Conservation (phyloP, 306 rosid species). For the Pyrus pyrifolia region DNA sequence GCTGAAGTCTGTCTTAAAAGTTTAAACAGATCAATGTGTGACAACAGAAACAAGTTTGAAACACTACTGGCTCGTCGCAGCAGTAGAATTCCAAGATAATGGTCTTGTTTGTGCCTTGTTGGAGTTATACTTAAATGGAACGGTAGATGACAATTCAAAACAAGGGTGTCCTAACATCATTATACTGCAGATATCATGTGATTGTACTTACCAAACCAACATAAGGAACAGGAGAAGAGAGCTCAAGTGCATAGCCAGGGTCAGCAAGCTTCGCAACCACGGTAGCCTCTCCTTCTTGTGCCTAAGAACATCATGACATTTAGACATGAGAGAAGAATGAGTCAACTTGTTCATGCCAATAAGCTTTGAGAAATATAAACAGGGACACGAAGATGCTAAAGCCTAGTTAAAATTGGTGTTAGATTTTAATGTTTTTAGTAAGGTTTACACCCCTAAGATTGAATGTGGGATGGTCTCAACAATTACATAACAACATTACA, state of each 20-base stretch:
- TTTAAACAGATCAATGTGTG: not conserved
- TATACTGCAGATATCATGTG: not conserved
- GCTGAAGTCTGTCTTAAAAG: not conserved
- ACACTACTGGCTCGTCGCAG: not conserved
- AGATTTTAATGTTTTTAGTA: no score
- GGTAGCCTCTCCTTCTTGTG: conserved; percentile 67
- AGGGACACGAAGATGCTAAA: not conserved
- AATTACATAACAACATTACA: not conserved
- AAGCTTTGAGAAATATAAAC: not conserved
- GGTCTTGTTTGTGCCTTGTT: not conserved
- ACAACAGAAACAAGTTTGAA: not conserved
- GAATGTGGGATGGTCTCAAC: not conserved
- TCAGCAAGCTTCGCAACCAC: conserved; percentile 51
- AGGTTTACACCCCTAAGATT: not conserved
- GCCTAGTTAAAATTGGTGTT: no score
- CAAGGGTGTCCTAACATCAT: not conserved
- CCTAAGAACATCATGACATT: conserved; percentile 22
- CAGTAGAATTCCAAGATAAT: not conserved
- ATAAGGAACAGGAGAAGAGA: conserved; percentile 70
- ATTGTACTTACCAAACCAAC: conserved; percentile 45
- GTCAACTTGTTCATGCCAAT: not conserved
- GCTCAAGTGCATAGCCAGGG: conserved; percentile 63
- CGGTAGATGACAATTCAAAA: not conserved
- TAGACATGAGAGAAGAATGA: not conserved
- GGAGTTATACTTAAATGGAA: not conserved